A percentile compares a stretch with the other conserved stretches of the same genome.
These are phyloP conservation scores for Trypanosoma scelopori DNA, from an alignment of 208 protist species.

Conservation along the genomic window DNA sequence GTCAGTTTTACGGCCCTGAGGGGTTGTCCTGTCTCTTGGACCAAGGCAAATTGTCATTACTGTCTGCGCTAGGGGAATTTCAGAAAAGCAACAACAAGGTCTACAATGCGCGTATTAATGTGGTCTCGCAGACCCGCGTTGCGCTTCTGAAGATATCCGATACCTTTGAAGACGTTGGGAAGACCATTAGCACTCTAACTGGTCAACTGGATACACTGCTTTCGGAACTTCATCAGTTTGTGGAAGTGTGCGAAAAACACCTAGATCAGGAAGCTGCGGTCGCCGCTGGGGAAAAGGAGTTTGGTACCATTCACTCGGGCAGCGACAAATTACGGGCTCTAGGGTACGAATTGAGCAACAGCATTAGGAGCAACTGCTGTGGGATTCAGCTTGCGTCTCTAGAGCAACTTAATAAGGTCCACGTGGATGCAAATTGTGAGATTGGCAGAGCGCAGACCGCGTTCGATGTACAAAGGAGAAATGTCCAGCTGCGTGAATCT, in stretches of 20 bases:
- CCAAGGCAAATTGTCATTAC: slow-evolving; percentile 47
- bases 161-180: slow-evolving; percentile 37
- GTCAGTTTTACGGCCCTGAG: slow-evolving; percentile 44
- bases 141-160: slow-evolving; percentile 48
- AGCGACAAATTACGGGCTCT: slow-evolving; percentile 6
- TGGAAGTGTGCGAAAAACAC: slow-evolving; percentile 54
- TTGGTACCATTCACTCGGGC: slow-evolving; percentile 2
- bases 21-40: slow-evolving; percentile 38
- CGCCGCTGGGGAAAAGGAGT: slow-evolving; percentile 1
- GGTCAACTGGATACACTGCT: slow-evolving; percentile 37
- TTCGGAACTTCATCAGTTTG: slow-evolving; percentile 41
- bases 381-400: slow-evolving; percentile 37
- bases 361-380: slow-evolving; percentile 30
- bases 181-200: slow-evolving; percentile 28
- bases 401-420: slow-evolving; percentile 35
- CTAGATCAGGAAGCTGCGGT: slow-evolving; percentile 23
- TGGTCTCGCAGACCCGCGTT: slow-evolving; percentile 38
- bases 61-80: slow-evolving; percentile 61
- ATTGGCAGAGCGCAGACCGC: slow-evolving; percentile 42
- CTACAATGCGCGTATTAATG: slow-evolving; percentile 40
- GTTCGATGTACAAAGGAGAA: slow-evolving; percentile 50
- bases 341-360: slow-evolving; percentile 3
- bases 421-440: slow-evolving; percentile 29
- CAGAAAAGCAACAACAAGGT: slow-evolving; percentile 52
- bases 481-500: slow-evolving; percentile 40